phyloP scores from a whole-genome alignment of 2,329 filamentous ascomycete species.

The Botrytis pseudocinerea region DNA sequence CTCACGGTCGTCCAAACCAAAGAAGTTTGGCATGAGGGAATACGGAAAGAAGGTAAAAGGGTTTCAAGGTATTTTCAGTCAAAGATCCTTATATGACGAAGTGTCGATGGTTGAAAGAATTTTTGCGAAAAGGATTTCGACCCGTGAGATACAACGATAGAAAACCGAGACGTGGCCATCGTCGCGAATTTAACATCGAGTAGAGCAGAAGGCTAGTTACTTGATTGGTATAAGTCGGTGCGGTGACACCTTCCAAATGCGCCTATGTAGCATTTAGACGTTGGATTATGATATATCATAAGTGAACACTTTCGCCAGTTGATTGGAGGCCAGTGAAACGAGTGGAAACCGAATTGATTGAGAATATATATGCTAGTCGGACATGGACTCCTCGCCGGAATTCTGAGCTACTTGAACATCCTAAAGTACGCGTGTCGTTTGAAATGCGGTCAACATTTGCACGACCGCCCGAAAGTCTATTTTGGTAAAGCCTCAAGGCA shows the following conservation, averaged over 20 bases:
- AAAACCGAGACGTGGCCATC: slow-evolving; percentile 1
- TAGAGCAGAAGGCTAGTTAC: background rate
- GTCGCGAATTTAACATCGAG: background rate
- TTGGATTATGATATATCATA: slow-evolving; percentile 18
- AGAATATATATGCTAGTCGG: background rate
- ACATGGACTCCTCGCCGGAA: background rate
- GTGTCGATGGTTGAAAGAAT: background rate
- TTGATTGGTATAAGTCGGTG: slow-evolving; percentile 3
- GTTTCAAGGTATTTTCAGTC: background rate
- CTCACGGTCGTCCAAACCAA: background rate
- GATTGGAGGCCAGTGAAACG: slow-evolving; percentile 3
- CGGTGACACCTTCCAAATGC: slow-evolving; percentile 2
- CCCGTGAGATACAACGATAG: background rate
- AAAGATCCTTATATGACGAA: background rate
- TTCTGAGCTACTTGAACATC: background rate
- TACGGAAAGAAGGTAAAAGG: background rate
- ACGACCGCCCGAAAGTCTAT: background rate
- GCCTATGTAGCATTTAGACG: background rate
- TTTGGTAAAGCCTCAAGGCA: too few relatives aligned
- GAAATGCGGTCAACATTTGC: background rate
- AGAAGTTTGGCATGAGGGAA: background rate
- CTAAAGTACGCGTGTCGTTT: background rate
- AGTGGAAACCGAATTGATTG: background rate
- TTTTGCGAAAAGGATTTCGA: background rate
- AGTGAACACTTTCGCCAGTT: background rate